Evolutionary conservation across 2,329 filamentous ascomycete species (phyloP).

Genomic region (Nannizzia gypsea): DNA sequence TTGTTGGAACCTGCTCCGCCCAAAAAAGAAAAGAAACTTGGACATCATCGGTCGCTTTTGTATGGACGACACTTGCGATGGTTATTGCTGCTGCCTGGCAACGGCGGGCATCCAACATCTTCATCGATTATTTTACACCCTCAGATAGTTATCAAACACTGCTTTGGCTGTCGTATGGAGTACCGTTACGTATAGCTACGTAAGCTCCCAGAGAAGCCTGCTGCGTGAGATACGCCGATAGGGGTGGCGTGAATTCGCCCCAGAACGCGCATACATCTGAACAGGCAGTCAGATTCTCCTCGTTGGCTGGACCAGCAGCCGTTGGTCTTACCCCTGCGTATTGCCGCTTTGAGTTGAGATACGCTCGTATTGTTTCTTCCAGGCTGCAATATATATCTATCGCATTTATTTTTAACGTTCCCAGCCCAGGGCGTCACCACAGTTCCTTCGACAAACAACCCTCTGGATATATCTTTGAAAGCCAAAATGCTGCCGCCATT

Average conservation of each 20-base stretch:
- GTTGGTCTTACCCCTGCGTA: not conserved
- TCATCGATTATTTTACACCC: not conserved
- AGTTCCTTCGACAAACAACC: not conserved
- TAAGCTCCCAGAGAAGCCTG: not conserved
- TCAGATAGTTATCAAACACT: not conserved
- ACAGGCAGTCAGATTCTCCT: conserved; percentile 1
- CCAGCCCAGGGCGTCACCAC: not conserved
- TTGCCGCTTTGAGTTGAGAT: not conserved
- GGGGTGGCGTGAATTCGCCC: not conserved
- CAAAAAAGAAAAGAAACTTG: not conserved
- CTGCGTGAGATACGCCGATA: not conserved
- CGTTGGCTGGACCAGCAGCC: not conserved
- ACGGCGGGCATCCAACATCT: not conserved
- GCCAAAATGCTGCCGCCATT: conserved; percentile 31
- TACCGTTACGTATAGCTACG: not conserved
- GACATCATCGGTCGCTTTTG: not conserved
- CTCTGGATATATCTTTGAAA: not conserved
- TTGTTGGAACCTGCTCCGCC: not conserved
- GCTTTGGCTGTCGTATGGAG: not conserved
- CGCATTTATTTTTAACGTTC: not conserved
- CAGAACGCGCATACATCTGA: not conserved
- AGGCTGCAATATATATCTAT: not conserved
- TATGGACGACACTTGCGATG: not conserved
- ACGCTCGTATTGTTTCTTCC: not conserved
- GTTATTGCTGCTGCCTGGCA: conserved; percentile 1